Base-by-base conservation (phyloP, 257 asterid species). In the Ajuga chamaepitys region DNA sequence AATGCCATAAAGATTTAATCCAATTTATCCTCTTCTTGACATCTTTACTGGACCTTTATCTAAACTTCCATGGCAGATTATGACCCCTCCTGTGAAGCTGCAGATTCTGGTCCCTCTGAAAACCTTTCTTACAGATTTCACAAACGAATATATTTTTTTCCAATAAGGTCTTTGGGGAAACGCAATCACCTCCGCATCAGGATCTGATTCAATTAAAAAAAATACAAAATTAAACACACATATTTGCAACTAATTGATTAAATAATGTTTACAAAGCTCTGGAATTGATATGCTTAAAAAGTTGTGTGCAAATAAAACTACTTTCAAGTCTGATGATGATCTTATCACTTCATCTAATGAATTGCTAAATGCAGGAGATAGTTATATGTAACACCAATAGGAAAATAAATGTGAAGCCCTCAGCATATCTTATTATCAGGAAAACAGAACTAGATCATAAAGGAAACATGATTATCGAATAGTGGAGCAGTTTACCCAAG, bases 71-170 rank as follows among this genome's bases (percentile, higher is more conserved):
- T 1, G 97, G 97, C 71, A 89, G 67, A 71, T 89, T 89, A 45
- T 89, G 97, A 4, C 97, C 97, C 53, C 97, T 85, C 69, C 95
- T 75, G 53, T 89, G 97, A 48, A 89, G 95, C 85, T 89, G 96
- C 75, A 89, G 75, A 78, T 89, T 89, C 84, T 89, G 97, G 81
- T 89, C 97, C 64, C 97, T 80, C 50, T 89, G 95, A 72, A 89
- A 89, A 58, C 97, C 97, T 54, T 89, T 86, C 17, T 71, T 84
- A n/a, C n/a, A n/a, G n/a, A n/a, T n/a, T n/a, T n/a, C n/a, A n/a
- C n/a, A n/a, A n/a, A n/a, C n/a, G n/a, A 89, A 89, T 80, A 95
- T 81, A 55, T 87, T 89, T 25, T 94, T 89, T 7, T 95, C 95
- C 71, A 89, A 38, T 50, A 89, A 68, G 34, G 87, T 70, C 67